These are phyloP conservation scores for Apium graveolens DNA, from an alignment of 129 eudicot species.

Conservation along the genomic window DNA sequence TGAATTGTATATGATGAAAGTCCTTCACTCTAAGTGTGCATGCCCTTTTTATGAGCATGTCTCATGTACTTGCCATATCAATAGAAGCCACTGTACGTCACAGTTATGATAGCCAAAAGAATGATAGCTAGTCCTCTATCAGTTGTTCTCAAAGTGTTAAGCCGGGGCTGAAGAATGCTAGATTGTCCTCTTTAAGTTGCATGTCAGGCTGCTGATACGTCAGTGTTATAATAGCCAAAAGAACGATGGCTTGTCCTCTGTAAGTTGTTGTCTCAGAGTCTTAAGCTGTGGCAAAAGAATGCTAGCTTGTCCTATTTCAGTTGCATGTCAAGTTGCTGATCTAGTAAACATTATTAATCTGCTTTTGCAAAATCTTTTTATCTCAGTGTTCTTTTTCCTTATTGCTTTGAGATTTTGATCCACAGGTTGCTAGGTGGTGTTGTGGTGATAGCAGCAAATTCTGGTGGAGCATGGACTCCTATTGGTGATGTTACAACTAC, in stretches of 20 bases:
- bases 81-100: background rate
- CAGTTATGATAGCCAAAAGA: background rate
- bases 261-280: background rate
- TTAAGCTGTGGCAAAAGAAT: background rate
- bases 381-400: background rate
- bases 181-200: background rate
- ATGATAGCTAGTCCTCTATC: background rate
- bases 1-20: background rate
- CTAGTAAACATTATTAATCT: background rate
- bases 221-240: background rate
- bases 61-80: background rate
- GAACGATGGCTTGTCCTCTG: background rate
- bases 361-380: background rate
- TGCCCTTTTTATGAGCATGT: conserved; percentile 3
- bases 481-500: conserved; percentile 99
- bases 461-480: conserved; percentile 99
- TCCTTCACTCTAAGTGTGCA: conserved; percentile 3
- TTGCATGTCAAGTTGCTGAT: conserved; percentile 1
- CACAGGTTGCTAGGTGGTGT: conserved; percentile 90
- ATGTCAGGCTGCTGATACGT: background rate
- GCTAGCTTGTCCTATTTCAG: background rate
- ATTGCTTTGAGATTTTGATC: conserved; percentile 1
- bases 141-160: background rate
- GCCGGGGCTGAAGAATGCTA: background rate
- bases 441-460: conserved; percentile 94